Evolutionary conservation across 768 basidiomycete genomes (phyloP).

Genomic region (Hericium coralloides): DNA sequence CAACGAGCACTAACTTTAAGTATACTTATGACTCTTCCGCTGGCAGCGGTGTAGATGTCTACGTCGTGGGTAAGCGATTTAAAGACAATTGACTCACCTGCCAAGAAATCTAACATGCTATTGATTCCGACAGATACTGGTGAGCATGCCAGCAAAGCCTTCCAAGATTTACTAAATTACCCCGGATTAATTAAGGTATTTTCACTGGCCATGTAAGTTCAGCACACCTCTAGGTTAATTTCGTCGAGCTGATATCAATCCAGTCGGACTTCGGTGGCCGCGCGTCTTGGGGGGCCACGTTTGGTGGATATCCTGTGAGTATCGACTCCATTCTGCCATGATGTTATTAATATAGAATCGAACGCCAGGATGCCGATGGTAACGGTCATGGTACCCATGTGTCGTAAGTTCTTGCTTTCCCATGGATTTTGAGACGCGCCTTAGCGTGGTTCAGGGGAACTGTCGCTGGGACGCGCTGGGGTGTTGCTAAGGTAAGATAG

Average conservation of each 20-base stretch:
- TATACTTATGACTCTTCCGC: conserved; percentile 23
- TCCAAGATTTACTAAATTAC: neutral
- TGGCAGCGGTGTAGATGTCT: conserved; percentile 32
- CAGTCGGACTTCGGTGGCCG: conserved; percentile 34
- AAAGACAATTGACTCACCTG: too few species aligned
- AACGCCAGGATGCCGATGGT: conserved; percentile 23
- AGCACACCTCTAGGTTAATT: neutral
- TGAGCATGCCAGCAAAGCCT: neutral
- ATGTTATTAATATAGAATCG: neutral
- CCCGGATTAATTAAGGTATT: conserved; percentile 14
- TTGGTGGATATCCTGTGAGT: conserved; percentile 17
- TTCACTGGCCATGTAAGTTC: conserved; percentile 15
- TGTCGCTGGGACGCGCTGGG: conserved; percentile 24
- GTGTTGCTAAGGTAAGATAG: conserved; percentile 17
- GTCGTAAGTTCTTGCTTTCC: conserved; percentile 6
- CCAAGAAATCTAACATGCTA: too few species aligned
- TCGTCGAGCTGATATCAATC: neutral
- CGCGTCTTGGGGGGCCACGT: conserved; percentile 31
- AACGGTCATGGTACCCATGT: conserved; percentile 36
- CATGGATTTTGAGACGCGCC: too few species aligned
- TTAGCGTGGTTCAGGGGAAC: conserved; percentile 21
- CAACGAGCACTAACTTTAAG: conserved; percentile 6
- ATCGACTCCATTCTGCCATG: neutral
- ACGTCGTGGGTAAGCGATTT: conserved; percentile 27
- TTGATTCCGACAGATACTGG: conserved; percentile 5